Base-by-base conservation (phyloP, 2,329 filamentous ascomycete species). In the Fusarium denticulatum region DNA sequence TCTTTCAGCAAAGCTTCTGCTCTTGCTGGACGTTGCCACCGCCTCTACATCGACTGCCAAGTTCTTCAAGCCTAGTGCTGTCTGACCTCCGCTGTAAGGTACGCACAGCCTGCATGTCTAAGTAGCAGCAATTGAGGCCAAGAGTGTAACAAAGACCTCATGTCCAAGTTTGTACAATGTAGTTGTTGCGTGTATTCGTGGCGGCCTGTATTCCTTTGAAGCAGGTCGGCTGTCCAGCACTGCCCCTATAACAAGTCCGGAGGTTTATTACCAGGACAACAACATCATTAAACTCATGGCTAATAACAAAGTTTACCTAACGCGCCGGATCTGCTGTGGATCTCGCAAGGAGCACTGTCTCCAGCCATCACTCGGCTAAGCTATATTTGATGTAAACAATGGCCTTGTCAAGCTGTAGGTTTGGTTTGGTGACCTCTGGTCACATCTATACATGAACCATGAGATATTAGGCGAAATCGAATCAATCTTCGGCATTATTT, bases 51-150 rank as follows among this genome's bases (percentile, higher is more conserved):
- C 42, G 36, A 43, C 42, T 36, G 28, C 64, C 52, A 64, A 49
- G 47, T 57, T 68, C 32, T 57, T 36, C 39, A 46, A 28, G 26
- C 40, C 37, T 37, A 42, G 40, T 55, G 56, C 47, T 69, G 59
- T 32, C 53, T 55, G 32, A 36, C 57, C 45, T 72, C 55, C 46
- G 60, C 50, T 57, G 52, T 65, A 30, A 75, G 30, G 34, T 28
- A 68, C 37, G 58, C 59, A 61, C 60, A 46, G 37, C 39, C 16
- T 61, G 64, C 58, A 57, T 69, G 18, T 39, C 30, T 39, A 49
- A 43, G 40, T 32, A 36, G 34, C 18, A 52, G 37, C 15, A 52
- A 32, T 40, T n/a, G 50, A 43, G 32, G 40, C 37, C 55, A 73
- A 37, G 58, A 47, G n/a, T 53, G 26, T 30, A 30, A 45, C 28